Evolutionary conservation across 176 grass and related monocot genomes (phyloP), one percentile per base, ranked within the genome.

Genomic region (Carex scoparia): DNA sequence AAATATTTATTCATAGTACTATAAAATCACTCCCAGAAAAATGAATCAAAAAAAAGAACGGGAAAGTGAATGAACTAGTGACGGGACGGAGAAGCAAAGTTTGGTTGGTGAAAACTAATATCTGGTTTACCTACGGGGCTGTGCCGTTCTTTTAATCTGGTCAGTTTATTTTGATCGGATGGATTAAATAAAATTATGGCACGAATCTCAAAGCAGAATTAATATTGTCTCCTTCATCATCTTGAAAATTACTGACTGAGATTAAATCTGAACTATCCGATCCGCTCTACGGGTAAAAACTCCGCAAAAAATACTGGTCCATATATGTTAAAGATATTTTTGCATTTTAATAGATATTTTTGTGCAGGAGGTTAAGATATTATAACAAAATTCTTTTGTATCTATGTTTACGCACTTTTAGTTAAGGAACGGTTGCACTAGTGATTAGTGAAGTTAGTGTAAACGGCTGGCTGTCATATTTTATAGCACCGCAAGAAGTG

Each of bases 11-110:
- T 23, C 23, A 23, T 23, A 23, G 23, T 23, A 23, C 23, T 23
- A 23, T 23, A 23, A 23, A 23, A 23, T 23, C 23, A 23, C 23
- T 23, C 23, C 23, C 23, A 23, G 38, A 9, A 46, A 1, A 46
- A 46, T 46, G 7, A 46, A 46, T 46, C 8, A 58, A 58, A 58
- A 15, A 16, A 58, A 16, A 58, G 13, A 58, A 58, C 14, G 11
- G 56, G 56, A 16, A 51, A 51, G 48, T 9, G 10, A 2, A 51
- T 51, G 7, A 44, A 10, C 44, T 19, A 46, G 19, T 75, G 71
- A 46, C 72, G 72, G 72, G 72, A 55, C 72, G 72, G 10, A 33
- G 46, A 77, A 77, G 73, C 11, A 27, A 56, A 77, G 73, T 7
- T 31, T 55, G 73, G 73, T 77, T 56, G 73, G 73, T 77, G 73